Evolutionary conservation across 1,284 basidiomycete genomes (phyloP).

Genomic region (Tilletiopsis washingtonensis): DNA sequence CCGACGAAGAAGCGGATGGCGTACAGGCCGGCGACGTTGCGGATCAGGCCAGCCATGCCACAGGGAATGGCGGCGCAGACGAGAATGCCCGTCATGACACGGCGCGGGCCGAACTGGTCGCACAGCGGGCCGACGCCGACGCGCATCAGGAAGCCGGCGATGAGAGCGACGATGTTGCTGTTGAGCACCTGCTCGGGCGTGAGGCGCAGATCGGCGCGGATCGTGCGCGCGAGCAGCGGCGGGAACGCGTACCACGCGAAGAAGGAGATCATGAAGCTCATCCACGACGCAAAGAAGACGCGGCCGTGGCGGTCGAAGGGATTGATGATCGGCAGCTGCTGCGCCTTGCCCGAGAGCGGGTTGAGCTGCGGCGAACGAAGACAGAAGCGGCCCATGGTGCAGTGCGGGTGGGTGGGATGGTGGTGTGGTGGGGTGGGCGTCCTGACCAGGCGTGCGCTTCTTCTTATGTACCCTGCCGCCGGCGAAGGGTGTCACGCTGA

Average conservation of each 20-base stretch:
- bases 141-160: constrained; percentile 1
- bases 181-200: constrained; percentile 1
- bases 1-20: constrained; percentile 1
- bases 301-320: too few relatives aligned
- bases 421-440: too few relatives aligned
- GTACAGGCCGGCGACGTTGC: neutral
- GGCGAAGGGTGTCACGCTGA: too few relatives aligned
- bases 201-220: neutral
- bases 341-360: too few relatives aligned
- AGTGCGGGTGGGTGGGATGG: too few relatives aligned
- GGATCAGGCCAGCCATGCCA: neutral
- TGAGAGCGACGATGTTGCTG: neutral
- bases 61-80: neutral
- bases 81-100: constrained; percentile 1
- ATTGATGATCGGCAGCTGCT: too few relatives aligned
- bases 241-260: neutral
- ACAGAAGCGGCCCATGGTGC: too few relatives aligned
- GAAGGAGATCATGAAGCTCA: neutral
- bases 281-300: too few relatives aligned
- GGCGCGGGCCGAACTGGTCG: neutral
- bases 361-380: too few relatives aligned
- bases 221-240: neutral
- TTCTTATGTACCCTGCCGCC: too few relatives aligned
- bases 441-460: too few relatives aligned
- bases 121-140: neutral